A percentile compares a stretch with the other conserved stretches of the same genome.
These are phyloP conservation scores for Cryptosporidium ubiquitum DNA, from an alignment of 169 alveolate species.

Conservation along the genomic window DNA sequence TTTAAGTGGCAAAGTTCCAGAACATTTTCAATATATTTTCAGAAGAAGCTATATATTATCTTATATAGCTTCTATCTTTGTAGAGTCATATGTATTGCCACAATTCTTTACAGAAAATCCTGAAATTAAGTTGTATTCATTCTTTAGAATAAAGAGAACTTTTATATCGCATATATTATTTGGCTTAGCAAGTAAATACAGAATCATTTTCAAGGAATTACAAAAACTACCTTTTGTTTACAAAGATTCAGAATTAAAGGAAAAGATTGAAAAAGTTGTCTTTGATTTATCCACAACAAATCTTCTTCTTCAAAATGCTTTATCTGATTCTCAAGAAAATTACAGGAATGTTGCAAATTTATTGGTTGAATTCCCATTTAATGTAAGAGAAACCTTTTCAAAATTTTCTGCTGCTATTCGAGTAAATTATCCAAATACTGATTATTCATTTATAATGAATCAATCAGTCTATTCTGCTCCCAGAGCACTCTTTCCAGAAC, in stretches of 20 bases:
- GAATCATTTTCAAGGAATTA: constrained; percentile 24
- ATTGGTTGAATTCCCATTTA: constrained; percentile 24
- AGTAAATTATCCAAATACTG: constrained; percentile 31
- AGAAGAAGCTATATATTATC: constrained; percentile 31
- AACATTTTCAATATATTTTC: constrained; percentile 18
- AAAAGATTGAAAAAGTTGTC: neutral
- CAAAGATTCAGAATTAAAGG: constrained; percentile 1
- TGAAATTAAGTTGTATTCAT: constrained; percentile 13
- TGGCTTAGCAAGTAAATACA: constrained; percentile 52
- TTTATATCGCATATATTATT: constrained; percentile 37
- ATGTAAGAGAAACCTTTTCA: constrained; percentile 28
- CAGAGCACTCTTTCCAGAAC: constrained; percentile 21
- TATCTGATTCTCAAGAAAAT: constrained; percentile 8
- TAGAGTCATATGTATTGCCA: constrained; percentile 47
- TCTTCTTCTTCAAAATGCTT: constrained; percentile 9
- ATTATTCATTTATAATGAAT: constrained; percentile 26
- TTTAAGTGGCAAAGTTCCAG: constrained; percentile 38
- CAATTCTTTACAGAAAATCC: constrained; percentile 60
- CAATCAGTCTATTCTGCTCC: constrained; percentile 46
- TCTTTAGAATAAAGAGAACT: constrained; percentile 14
- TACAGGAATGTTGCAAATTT: constrained; percentile 35
- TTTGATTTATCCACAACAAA: neutral
- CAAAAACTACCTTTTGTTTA: constrained; percentile 34
- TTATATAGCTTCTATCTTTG: constrained; percentile 16
- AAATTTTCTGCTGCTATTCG: constrained; percentile 28